Conservation (phyloP, 108 stramenopile genomes). For the Licmophora abbreviata region DNA sequence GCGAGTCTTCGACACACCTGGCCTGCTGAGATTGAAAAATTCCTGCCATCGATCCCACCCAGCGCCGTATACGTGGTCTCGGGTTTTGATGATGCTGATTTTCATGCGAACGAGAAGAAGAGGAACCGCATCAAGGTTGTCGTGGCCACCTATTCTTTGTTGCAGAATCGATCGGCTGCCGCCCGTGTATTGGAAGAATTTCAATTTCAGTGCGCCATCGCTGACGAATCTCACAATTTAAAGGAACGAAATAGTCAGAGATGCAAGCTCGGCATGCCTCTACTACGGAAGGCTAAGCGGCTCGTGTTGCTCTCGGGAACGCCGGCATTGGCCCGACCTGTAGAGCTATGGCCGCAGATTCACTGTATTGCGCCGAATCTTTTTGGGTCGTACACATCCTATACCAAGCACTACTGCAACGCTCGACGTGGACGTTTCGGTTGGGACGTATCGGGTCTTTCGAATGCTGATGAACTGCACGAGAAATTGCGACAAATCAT, state of each 20-base stretch:
- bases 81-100: conserved; percentile 47
- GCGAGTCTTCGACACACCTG: conserved; percentile 79
- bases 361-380: conserved; percentile 51
- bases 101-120: conserved; percentile 22
- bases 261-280: conserved; percentile 65
- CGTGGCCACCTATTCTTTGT: conserved; percentile 58
- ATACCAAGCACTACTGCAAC: conserved; percentile 74
- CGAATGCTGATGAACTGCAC: conserved; percentile 76
- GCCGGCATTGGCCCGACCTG: conserved; percentile 83
- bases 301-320: conserved; percentile 81
- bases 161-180: conserved; percentile 40
- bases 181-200: conserved; percentile 27
- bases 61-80: conserved; percentile 38
- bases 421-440: conserved; percentile 53
- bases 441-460: conserved; percentile 60
- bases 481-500: conserved; percentile 57
- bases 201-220: conserved; percentile 67
- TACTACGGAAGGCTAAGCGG: conserved; percentile 54
- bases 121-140: conserved; percentile 42
- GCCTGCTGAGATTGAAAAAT: conserved; percentile 88
- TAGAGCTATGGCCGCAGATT: conserved; percentile 84
- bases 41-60: conserved; percentile 47
- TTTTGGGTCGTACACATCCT: conserved; percentile 52
- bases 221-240: conserved; percentile 89
- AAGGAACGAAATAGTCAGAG: conserved; percentile 65